phyloP scores from a whole-genome alignment of 768 basidiomycete species.

The Holtermannia corniformis region DNA sequence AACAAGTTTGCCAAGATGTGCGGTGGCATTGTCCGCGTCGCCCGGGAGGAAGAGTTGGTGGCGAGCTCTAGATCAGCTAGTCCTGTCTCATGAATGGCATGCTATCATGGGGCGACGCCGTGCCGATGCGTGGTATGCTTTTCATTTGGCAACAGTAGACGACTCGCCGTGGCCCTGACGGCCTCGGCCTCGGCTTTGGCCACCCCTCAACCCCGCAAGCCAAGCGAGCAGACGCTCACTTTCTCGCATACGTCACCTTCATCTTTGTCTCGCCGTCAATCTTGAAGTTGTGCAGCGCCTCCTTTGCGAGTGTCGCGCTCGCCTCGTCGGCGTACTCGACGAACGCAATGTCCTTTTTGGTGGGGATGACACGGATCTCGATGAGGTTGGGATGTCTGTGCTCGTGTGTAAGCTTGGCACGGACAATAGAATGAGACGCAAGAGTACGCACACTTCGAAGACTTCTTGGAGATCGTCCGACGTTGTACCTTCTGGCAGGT shows the following conservation, averaged over 20 bases:
- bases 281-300: constrained; percentile 94
- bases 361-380: constrained; percentile 97
- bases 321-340: constrained; percentile 94
- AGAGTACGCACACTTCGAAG: constrained; percentile 69
- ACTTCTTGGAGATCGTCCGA: constrained; percentile 84
- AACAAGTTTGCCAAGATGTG: not conserved
- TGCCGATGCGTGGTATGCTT: not conserved
- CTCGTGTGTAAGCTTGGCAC: not conserved
- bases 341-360: constrained; percentile 95
- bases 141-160: not conserved
- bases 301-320: constrained; percentile 82
- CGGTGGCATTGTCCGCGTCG: not conserved
- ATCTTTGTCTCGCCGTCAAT: constrained; percentile 96
- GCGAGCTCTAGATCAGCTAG: not conserved
- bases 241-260: constrained; percentile 55
- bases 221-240: constrained; percentile 7
- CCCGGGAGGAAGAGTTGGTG: not conserved
- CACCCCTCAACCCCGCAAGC: too few relatives aligned
- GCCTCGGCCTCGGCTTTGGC: too few relatives aligned
- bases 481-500: constrained; percentile 82
- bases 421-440: not conserved
- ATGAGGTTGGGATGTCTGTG: constrained; percentile 81
- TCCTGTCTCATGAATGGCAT: not conserved
- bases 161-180: too few relatives aligned
- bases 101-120: too few relatives aligned